Conservation (phyloP, 345 rosid genomes). For the Salix caprea region DNA sequence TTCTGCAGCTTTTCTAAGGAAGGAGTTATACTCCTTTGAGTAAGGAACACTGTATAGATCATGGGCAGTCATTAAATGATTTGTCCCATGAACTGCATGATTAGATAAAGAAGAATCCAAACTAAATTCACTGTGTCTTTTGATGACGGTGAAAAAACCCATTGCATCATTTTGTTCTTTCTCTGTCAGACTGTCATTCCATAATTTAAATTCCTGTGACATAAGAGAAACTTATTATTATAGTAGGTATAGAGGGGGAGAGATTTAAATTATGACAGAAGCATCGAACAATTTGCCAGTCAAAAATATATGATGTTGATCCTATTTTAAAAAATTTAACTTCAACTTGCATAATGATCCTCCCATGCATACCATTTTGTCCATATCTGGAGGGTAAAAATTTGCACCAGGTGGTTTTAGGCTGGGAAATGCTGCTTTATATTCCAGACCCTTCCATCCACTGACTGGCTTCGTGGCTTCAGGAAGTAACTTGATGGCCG, state of each 20-base stretch:
- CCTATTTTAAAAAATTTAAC: neutral
- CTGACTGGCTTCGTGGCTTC: conserved; percentile 53
- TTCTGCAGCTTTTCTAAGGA: conserved; percentile 59
- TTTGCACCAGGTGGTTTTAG: conserved; percentile 87
- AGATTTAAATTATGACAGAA: conserved; percentile 4
- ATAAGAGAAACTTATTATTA: conserved; percentile 20
- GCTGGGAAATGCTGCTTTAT: conserved; percentile 73
- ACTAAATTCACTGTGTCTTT: conserved; percentile 50
- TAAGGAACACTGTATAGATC: conserved; percentile 66
- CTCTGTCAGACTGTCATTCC: conserved; percentile 54
- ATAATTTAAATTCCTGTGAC: conserved; percentile 67
- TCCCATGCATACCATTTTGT: conserved; percentile 54
- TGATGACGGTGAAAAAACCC: conserved; percentile 76
- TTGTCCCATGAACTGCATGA: conserved; percentile 25
- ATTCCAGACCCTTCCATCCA: conserved; percentile 93
- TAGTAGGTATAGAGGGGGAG: conserved; percentile 1
- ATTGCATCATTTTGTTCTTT: conserved; percentile 53
- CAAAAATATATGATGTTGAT: neutral
- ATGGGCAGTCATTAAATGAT: conserved; percentile 22
- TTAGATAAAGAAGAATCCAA: conserved; percentile 37
- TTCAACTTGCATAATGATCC: neutral
- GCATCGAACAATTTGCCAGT: neutral
- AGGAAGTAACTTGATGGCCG: conserved; percentile 69
- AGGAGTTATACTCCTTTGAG: conserved; percentile 59
- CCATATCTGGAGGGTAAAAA: conserved; percentile 97